Evolutionary conservation across 306 rosid species (phyloP).

Genomic region (Boehmeria nivea): DNA sequence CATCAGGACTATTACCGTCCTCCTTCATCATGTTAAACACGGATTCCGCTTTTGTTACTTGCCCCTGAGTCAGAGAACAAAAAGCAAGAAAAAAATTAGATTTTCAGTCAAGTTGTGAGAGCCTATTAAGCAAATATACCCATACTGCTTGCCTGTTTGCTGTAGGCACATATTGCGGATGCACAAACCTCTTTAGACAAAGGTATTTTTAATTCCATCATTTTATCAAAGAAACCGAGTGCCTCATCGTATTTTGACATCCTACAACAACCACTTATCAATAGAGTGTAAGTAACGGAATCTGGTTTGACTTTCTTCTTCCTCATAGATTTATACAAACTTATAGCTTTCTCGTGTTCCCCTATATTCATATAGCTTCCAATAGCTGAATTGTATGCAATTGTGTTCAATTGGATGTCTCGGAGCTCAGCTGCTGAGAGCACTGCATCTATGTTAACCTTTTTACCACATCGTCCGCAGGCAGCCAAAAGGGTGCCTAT

Average conservation of each 20-base stretch:
- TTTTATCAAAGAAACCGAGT: slow-evolving; percentile 51
- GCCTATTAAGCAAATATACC: slow-evolving; percentile 13
- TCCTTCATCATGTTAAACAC: slow-evolving; percentile 60
- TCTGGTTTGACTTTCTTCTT: slow-evolving; percentile 55
- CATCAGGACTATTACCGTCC: slow-evolving; percentile 64
- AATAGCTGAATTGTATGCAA: slow-evolving; percentile 87
- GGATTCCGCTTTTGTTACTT: slow-evolving; percentile 64
- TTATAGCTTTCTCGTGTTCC: slow-evolving; percentile 68
- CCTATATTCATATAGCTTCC: slow-evolving; percentile 84
- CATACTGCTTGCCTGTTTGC: slow-evolving; percentile 61
- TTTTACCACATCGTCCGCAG: slow-evolving; percentile 77
- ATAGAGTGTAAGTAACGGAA: slow-evolving; percentile 73
- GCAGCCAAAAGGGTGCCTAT: slow-evolving; percentile 87
- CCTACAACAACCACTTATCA: slow-evolving; percentile 90
- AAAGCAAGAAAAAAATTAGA: slow-evolving; percentile 12
- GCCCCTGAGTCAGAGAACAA: slow-evolving; percentile 49
- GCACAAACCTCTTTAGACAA: slow-evolving; percentile 75
- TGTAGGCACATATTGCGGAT: slow-evolving; percentile 67
- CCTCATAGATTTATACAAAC: slow-evolving; percentile 65
- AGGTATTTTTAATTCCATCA: slow-evolving; percentile 57
- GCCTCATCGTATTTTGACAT: slow-evolving; percentile 78
- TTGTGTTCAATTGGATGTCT: slow-evolving; percentile 74
- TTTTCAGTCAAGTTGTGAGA: slow-evolving; percentile 11
- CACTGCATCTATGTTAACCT: slow-evolving; percentile 78
- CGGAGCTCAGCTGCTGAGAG: slow-evolving; percentile 80